Evolutionary conservation across 768 basidiomycete genomes (phyloP), one percentile per base, ranked within the genome.

Genomic region (Floccularia luteovirens): DNA sequence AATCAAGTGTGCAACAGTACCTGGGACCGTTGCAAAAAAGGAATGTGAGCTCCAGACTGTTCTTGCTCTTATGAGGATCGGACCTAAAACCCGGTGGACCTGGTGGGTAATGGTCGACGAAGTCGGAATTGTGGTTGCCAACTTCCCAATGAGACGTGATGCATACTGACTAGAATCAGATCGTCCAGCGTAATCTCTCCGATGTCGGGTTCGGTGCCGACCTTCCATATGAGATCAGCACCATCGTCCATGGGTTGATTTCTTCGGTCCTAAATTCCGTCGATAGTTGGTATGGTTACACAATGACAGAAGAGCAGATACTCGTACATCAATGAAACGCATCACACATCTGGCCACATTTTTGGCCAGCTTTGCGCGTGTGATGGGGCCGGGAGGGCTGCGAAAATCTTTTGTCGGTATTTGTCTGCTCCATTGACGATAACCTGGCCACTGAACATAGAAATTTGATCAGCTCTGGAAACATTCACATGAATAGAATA

Each of bases 351-450:
- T 86, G 1, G 84, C 85, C 5, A 89, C 74, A 41, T 86, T 87
- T 54, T 84, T 85, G 0, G 82, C 85, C 12, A 89, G 67, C 53
- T 89, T 89, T 14, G 75, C 72, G 38, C 74, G 70, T 1, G 85
- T 89, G 48, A 89, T 85, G 2, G 80, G 84, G 4, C 81, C 74
- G 27, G 83, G 86, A 0, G 86, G 84, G 46, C 75, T 86, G 27
- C 75, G 72, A 55, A 87, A 89, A 57, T 89, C 85, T 56, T 78
- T 77, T 1, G 85, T 88, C 5, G 86, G 86, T 44, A 89, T 88
- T 54, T 89, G 86, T 41, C 82, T 72, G 41, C 79, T 82, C 83
- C 83, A 89, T 33, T 75, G 70, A 22, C 75, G 63, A 48, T 88
- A 88, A 1, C 86, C 83, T 3, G 83, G 84, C 86, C 86, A 89